Evolutionary conservation across 2,329 filamentous ascomycete genomes (phyloP).

Genomic region (Massarina eburnea): DNA sequence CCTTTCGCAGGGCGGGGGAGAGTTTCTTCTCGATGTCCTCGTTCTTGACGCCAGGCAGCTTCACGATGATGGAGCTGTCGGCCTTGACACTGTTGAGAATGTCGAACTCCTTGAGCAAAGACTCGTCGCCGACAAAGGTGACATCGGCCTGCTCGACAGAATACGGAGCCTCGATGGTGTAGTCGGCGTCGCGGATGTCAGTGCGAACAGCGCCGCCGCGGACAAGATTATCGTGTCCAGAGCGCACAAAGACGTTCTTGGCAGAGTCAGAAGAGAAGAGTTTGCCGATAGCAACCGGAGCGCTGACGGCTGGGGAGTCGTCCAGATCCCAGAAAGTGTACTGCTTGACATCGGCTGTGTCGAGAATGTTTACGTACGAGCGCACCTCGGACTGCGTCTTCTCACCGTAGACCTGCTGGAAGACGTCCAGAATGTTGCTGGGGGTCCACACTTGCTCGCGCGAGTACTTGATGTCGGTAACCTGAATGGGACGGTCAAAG

Average conservation of each 20-base stretch:
- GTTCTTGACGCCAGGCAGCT: constrained; percentile 76
- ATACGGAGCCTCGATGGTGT: constrained; percentile 82
- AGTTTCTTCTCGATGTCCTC: constrained; percentile 90
- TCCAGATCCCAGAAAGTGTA: constrained; percentile 95
- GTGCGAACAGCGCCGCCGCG: constrained; percentile 79
- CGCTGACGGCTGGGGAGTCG: constrained; percentile 65
- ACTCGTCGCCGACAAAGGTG: constrained; percentile 75
- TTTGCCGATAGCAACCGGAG: constrained; percentile 64
- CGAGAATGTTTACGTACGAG: constrained; percentile 57
- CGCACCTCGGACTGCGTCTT: constrained; percentile 42
- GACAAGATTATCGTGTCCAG: constrained; percentile 63
- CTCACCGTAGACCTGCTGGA: constrained; percentile 49
- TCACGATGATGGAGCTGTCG: constrained; percentile 73
- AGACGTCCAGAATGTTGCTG: constrained; percentile 52
- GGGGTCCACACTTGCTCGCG: constrained; percentile 68
- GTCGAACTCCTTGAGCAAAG: constrained; percentile 76
- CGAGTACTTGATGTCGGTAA: constrained; percentile 88
- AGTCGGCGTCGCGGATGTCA: constrained; percentile 81
- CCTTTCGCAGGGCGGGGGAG: constrained; percentile 68
- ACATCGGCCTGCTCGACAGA: constrained; percentile 77
- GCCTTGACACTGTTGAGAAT: constrained; percentile 70
- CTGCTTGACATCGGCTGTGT: constrained; percentile 65
- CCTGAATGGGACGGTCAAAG: constrained; percentile 59
- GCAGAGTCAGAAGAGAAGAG: constrained; percentile 62
- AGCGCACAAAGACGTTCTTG: constrained; percentile 62